A percentile compares a stretch with the other conserved stretches of the same genome.
These are phyloP conservation scores for Alternaria rosae DNA, from an alignment of 2,329 filamentous ascomycete species.

Conservation along the genomic window DNA sequence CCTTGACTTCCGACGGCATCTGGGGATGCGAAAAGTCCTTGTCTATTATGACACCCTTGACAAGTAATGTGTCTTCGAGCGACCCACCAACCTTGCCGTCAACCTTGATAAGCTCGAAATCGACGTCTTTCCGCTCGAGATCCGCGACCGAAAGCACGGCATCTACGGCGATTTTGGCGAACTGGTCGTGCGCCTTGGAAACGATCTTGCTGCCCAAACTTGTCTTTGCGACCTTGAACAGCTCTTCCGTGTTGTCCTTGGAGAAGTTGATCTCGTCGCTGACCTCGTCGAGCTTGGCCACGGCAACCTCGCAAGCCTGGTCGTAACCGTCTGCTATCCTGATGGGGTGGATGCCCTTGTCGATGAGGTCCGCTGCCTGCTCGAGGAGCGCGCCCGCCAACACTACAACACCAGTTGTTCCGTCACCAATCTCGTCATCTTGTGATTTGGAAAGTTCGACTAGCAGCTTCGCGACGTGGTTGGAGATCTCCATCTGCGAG, in stretches of 20 bases:
- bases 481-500: conserved; percentile 96
- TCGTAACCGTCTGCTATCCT: conserved; percentile 98
- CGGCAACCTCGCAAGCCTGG: conserved; percentile 94
- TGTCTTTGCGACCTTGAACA: conserved; percentile 94
- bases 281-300: conserved; percentile 90
- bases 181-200: conserved; percentile 97
- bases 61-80: conserved; percentile 90
- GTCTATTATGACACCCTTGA: conserved; percentile 98
- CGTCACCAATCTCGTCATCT: conserved; percentile 98
- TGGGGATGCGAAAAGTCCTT: conserved; percentile 99
- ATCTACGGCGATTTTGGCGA: conserved; percentile 95
- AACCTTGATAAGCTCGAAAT: conserved; percentile 99
- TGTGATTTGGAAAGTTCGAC: conserved; percentile 98
- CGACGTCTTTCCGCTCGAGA: conserved; percentile 93
- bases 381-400: conserved; percentile 93
- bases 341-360: conserved; percentile 99
- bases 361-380: conserved; percentile 95
- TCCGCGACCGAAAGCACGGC: conserved; percentile 96
- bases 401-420: conserved; percentile 96
- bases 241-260: conserved; percentile 79
- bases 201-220: conserved; percentile 99
- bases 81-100: conserved; percentile 96
- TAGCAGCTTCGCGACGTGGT: conserved; percentile 96
- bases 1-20: conserved; percentile 93
- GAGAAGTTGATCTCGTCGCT: conserved; percentile 90